phyloP scores from a whole-genome alignment of 106 monocot genomes.

The Amphibolis antarctica region DNA sequence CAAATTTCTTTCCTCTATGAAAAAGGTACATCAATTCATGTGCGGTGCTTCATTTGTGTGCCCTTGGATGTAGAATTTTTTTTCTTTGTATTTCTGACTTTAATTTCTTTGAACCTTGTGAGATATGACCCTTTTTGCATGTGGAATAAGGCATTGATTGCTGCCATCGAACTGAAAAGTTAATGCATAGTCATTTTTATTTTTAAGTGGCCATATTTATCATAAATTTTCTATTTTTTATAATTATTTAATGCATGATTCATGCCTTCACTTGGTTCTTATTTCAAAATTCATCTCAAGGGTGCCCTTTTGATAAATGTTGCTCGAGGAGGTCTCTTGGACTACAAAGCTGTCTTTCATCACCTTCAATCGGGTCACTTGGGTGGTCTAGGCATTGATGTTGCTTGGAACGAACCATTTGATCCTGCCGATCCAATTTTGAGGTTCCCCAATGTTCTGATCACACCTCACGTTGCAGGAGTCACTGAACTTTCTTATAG shows the following conservation, averaged over 20 bases:
- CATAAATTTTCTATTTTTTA: too few relatives aligned
- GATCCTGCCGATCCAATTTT: conserved; percentile 84
- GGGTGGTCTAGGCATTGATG: conserved; percentile 84
- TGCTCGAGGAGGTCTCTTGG: conserved; percentile 71
- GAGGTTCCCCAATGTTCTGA: conserved; percentile 72
- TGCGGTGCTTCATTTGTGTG: background rate
- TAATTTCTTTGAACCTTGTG: too few relatives aligned
- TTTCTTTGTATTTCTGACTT: too few relatives aligned
- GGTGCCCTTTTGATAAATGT: conserved; percentile 73
- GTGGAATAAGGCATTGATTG: too few relatives aligned
- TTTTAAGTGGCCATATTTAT: too few relatives aligned
- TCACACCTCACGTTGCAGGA: conserved; percentile 74
- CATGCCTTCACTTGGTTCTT: too few relatives aligned
- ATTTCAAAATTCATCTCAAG: too few relatives aligned
- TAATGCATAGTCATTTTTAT: too few relatives aligned
- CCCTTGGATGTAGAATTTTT: too few relatives aligned
- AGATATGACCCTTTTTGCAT: too few relatives aligned
- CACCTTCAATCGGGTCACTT: conserved; percentile 68
- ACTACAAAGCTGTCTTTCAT: conserved; percentile 55
- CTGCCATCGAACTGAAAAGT: too few relatives aligned
- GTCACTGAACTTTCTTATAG: conserved; percentile 75
- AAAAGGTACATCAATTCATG: conserved; percentile 13
- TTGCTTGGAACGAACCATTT: conserved; percentile 92
- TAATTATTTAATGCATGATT: too few relatives aligned
- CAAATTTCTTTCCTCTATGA: conserved; percentile 21